Evolutionary conservation across 139 green algal species (phyloP).

Genomic region (Chlorella ohadii): DNA sequence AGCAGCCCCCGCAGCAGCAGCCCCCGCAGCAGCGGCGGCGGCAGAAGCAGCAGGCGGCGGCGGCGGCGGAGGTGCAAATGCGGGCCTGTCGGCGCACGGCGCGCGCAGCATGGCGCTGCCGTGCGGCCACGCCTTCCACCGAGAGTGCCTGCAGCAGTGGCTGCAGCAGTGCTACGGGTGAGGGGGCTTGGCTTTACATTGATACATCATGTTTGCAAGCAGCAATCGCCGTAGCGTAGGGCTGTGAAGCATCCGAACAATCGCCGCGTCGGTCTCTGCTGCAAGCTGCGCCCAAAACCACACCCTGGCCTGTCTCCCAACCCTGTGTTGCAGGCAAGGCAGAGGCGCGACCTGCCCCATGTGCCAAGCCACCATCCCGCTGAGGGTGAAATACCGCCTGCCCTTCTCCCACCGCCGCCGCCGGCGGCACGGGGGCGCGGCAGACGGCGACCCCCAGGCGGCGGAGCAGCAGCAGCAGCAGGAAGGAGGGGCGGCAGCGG

Average conservation of each 20-base stretch:
- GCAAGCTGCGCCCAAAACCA: no score
- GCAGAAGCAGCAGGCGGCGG: no score
- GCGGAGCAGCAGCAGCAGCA: no score
- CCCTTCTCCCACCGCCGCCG: slow-evolving; percentile 26
- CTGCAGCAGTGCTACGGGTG: slow-evolving; percentile 79
- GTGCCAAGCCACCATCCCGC: slow-evolving; percentile 75
- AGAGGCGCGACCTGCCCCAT: slow-evolving; percentile 76
- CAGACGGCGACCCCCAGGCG: background rate
- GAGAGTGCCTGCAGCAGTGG: slow-evolving; percentile 80
- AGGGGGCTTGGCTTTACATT: background rate
- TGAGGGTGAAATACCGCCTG: slow-evolving; percentile 65
- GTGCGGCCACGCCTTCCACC: slow-evolving; percentile 84
- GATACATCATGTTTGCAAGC: no score
- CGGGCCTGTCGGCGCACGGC: no score
- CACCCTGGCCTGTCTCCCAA: no score
- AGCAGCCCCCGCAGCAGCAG: background rate
- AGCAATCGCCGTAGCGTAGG: no score
- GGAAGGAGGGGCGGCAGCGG: background rate
- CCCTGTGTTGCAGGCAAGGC: slow-evolving; percentile 45
- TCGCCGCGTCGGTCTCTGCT: no score
- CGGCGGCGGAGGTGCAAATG: no score
- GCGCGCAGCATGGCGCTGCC: slow-evolving; percentile 49
- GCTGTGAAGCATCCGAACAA: no score
- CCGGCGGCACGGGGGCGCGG: background rate
- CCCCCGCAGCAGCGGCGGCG: no score